phyloP scores from a whole-genome alignment of 495 filamentous ascomycete genomes.

The Daldinia bambusicola region DNA sequence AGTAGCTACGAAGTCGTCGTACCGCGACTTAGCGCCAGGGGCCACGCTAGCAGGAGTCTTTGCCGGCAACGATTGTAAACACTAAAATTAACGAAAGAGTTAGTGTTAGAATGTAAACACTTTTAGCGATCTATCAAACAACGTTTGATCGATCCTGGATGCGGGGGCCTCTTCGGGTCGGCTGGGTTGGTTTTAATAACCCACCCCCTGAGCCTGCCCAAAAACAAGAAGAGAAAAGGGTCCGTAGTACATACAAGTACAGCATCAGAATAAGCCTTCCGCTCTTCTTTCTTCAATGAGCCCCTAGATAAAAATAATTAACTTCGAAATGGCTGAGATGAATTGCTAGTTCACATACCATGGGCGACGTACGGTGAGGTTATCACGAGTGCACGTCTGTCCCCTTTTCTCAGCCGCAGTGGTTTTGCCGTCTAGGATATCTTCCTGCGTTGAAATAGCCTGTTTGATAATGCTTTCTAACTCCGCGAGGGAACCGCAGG shows the following conservation, averaged over 20 bases:
- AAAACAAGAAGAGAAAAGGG: background rate
- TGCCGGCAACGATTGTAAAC: constrained; percentile 64
- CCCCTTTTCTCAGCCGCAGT: background rate
- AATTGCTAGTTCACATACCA: constrained; percentile 47
- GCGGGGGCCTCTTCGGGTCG: background rate
- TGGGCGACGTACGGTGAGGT: constrained; percentile 56
- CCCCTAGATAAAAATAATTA: constrained; percentile 51
- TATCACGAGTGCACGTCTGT: constrained; percentile 49
- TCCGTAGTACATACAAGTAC: constrained; percentile 52
- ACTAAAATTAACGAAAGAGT: constrained; percentile 41
- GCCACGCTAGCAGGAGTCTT: constrained; percentile 53
- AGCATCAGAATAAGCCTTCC: constrained; percentile 68
- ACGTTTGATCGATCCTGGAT: no score
- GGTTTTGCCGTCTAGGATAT: background rate
- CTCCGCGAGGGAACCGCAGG: background rate
- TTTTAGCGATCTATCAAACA: no score
- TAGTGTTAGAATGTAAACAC: background rate
- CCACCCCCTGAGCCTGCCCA: background rate
- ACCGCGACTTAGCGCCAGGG: constrained; percentile 57
- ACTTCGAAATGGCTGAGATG: constrained; percentile 1
- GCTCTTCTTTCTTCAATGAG: constrained; percentile 58
- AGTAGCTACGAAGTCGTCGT: constrained; percentile 75
- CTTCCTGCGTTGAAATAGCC: constrained; percentile 11
- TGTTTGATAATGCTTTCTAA: constrained; percentile 8
- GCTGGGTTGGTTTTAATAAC: background rate